Evolutionary conservation across 2,329 filamentous ascomycete species (phyloP), one percentile per base, ranked within the genome.

Genomic region (Amylocarpus encephaloides): DNA sequence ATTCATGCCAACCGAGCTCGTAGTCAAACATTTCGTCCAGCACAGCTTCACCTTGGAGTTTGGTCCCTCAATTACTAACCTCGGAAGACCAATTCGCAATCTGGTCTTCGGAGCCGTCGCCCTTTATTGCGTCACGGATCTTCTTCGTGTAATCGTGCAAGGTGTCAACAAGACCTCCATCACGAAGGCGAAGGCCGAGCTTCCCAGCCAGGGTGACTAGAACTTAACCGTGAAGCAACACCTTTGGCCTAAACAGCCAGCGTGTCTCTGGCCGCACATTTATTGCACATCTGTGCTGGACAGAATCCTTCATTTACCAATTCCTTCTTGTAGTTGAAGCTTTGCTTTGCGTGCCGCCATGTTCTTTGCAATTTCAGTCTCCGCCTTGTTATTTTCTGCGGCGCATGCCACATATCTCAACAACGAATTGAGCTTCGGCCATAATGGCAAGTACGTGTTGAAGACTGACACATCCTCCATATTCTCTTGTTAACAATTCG

Each of bases 1-100:
- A 18, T 71, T 71, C 63, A 63, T 71, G 46, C 68, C 70, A 48
- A 57, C 70, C 41, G 64, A 70, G 54, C 59, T 71, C 43, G 70
- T 68, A 50, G 67, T 76, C 46, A 70, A 69, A 59, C 73, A 76
- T 62, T 67, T 70, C 54, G 63, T 74, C 54, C 65, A 71, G 48
- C 71, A 80, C 56, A 68, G 71, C 54, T 76, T 80, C 58, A 71
- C 71, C 29, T 59, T 82, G 52, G 71, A 78, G 55, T 63, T 79
- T 53, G 73, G 73, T 42, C 67, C 73, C 16, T 74, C 73, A 15
- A 68, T 72, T 45, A 67, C 74, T 39, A 68, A 69, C 48, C 64
- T 79, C 53, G 71, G 72, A 33, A 72, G 71, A 56, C 76, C 79
- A 60, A 63, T 77, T 51, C 73, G 75, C 50, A 68, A 75, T 59